These are phyloP conservation scores for Triticum turgidum DNA, from an alignment of 176 grass and related monocot genomes.

Conservation along the genomic window DNA sequence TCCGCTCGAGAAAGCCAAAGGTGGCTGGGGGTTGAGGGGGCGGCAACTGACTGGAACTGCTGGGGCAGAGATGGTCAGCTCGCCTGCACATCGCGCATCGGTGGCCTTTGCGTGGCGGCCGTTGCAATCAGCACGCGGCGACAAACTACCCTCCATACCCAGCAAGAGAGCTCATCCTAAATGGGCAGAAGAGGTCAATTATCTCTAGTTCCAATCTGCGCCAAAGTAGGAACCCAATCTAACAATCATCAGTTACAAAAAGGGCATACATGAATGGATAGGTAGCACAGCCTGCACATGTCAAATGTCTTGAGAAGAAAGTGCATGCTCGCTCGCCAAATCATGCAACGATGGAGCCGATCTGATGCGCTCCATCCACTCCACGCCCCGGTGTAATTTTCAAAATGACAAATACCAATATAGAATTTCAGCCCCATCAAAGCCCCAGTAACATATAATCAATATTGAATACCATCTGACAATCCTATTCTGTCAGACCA, in stretches of 20 bases:
- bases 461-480: not conserved
- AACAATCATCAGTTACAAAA: constrained; percentile 26
- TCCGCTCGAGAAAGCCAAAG: too few species aligned
- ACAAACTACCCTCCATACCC: not conserved
- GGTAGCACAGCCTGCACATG: not conserved
- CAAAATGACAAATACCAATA: too few species aligned
- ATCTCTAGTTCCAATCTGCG: not conserved
- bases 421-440: too few species aligned
- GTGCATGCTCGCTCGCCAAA: not conserved
- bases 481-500: constrained; percentile 27
- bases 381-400: too few species aligned
- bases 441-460: too few species aligned
- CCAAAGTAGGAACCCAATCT: not conserved
- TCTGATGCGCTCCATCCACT: not conserved
- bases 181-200: not conserved
- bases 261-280: constrained; percentile 1
- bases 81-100: too few species aligned
- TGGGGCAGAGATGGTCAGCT: too few species aligned
- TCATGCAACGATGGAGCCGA: not conserved
- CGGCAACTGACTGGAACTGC: too few species aligned
- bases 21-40: too few species aligned
- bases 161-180: not conserved
- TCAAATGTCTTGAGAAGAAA: not conserved
- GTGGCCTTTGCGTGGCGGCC: too few species aligned
- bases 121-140: too few species aligned